Evolutionary conservation across 2,329 filamentous ascomycete species (phyloP), one percentile per base, ranked within the genome.

Genomic region (Didymellaceae sp.): DNA sequence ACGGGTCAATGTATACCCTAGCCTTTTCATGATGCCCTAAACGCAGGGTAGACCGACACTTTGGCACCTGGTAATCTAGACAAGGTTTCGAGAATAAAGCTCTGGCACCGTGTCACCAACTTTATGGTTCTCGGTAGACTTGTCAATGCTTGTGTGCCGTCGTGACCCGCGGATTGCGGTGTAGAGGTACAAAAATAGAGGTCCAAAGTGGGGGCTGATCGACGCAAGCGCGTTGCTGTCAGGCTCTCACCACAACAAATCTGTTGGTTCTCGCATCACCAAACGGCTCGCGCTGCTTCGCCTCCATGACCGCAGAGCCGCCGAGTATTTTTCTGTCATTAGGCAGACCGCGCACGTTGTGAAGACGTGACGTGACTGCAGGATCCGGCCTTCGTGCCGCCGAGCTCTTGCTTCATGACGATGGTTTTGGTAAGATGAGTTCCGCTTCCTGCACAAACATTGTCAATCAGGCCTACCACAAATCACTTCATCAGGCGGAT

Each of bases 401-500:
- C 49, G 44, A 49, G 40, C 37, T 47, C 32, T 35, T 60, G 54
- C 57, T 55, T 61, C 57, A 57, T 48, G 43, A 52, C 18, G 41
- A 54, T 43, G 38, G 37, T 37, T 57, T 56, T 33, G 57, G 57
- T 41, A 50, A 53, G 33, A 40, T 45, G 22, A 20, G 42, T 24
- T 45, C 42, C 39, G 44, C 39, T 54, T 48, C 45, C 26, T 50
- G 47, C 46, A 50, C 39, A 41, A 25, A 35, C 8, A 28, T 54
- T 35, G 46, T 52, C 43, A 45, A 53, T 52, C 42, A 52, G 45
- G 50, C 58, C 52, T 48, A 24, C 32, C 50, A 50, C 24, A 43
- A 45, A 46, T 50, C 26, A 31, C 22, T 63, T 54, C 52, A 43
- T 52, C 43, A 67, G 61, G 61, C 63, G 56, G 57, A 59, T 47